Evolutionary conservation across 352 stramenopile genomes (phyloP).

Genomic region (Globisporangium echinulatum): DNA sequence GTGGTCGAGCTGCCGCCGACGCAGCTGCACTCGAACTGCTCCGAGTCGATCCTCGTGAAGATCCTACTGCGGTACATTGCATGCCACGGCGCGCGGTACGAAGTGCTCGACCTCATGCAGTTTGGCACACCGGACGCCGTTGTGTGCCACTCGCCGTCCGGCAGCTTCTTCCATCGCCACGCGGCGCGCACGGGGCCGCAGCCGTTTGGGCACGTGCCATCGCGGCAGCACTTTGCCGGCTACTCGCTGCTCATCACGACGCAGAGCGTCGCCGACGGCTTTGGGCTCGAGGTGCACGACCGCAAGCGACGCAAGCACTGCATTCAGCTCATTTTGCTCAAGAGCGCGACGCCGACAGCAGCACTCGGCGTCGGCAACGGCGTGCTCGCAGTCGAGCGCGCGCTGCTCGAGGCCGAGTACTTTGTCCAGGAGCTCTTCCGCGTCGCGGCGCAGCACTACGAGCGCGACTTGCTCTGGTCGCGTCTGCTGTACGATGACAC

Average conservation of each 20-base stretch:
- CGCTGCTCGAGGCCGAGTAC: slow-evolving; percentile 65
- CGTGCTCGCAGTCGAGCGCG: slow-evolving; percentile 51
- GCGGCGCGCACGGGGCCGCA: slow-evolving; percentile 20
- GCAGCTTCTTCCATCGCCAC: slow-evolving; percentile 74
- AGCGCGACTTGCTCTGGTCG: slow-evolving; percentile 82
- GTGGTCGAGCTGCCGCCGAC: slow-evolving; percentile 51
- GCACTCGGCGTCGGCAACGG: slow-evolving; percentile 36
- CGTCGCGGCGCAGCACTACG: slow-evolving; percentile 76
- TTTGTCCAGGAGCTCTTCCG: slow-evolving; percentile 77
- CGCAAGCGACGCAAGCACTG: slow-evolving; percentile 57
- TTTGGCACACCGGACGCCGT: slow-evolving; percentile 80
- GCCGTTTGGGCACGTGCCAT: slow-evolving; percentile 15
- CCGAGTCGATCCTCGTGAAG: slow-evolving; percentile 64
- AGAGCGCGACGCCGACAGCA: slow-evolving; percentile 26
- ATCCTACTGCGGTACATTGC: slow-evolving; percentile 82
- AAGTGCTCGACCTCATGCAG: slow-evolving; percentile 77
- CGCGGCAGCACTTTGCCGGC: slow-evolving; percentile 20
- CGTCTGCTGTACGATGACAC: slow-evolving; percentile 68
- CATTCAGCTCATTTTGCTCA: slow-evolving; percentile 65
- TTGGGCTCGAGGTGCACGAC: slow-evolving; percentile 23
- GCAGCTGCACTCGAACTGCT: slow-evolving; percentile 63
- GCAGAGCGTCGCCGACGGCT: slow-evolving; percentile 36
- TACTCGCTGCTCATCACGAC: slow-evolving; percentile 80
- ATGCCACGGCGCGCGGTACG: slow-evolving; percentile 75
- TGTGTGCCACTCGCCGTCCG: slow-evolving; percentile 65